Conservation (phyloP, 257 asterid genomes). For the Petunia secreta region DNA sequence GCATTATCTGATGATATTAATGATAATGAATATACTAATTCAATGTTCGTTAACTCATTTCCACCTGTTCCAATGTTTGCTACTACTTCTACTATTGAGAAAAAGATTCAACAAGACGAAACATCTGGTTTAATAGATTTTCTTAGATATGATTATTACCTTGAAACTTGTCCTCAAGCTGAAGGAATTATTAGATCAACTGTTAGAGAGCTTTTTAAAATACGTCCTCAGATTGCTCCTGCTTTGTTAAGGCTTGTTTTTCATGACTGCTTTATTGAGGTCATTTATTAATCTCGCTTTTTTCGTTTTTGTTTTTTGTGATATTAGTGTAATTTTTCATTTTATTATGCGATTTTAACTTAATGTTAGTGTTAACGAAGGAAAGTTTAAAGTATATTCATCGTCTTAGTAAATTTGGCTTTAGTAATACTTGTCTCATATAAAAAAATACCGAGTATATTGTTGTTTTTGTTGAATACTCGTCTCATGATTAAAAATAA, state of each 20-base stretch:
- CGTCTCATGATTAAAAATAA: no score
- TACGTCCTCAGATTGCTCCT: conserved; percentile 49
- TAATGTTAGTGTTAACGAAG: neutral
- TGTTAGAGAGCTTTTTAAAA: conserved; percentile 41
- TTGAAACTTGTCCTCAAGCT: conserved; percentile 58
- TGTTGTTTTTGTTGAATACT: no score
- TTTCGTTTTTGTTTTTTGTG: neutral
- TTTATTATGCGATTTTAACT: neutral
- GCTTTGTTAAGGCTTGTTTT: conserved; percentile 61
- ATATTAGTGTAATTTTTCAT: neutral
- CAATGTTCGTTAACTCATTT: conserved; percentile 14
- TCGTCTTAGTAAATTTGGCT: neutral
- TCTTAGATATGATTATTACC: conserved; percentile 60
- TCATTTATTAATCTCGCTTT: conserved; percentile 25
- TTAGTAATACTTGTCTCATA: neutral
- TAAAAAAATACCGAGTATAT: no score
- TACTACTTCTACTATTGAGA: neutral
- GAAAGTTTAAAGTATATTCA: no score
- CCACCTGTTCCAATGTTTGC: conserved; percentile 20
- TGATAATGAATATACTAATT: neutral
- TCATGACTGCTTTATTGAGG: conserved; percentile 74
- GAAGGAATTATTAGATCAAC: conserved; percentile 52
- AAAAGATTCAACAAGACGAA: conserved; percentile 21
- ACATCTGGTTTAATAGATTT: conserved; percentile 9
- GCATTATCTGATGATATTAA: neutral